Percentiles rank a stretch among this genome's conserved stretches.
phyloP scores from a whole-genome alignment of 164 flowering plant genomes.

The Malania oleifera region DNA sequence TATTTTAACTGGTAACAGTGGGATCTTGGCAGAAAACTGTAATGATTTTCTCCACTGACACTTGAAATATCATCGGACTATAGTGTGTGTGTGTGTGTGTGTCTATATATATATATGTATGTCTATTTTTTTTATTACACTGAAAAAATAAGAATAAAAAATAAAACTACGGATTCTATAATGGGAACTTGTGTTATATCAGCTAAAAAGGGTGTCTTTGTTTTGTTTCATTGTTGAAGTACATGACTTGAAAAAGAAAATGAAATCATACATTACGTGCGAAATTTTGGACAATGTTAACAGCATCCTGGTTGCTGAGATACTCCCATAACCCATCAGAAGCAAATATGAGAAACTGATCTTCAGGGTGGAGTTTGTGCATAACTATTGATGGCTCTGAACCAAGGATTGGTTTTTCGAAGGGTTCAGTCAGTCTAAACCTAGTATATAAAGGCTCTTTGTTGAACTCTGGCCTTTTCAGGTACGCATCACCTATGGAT shows the following conservation, averaged over 20 bases:
- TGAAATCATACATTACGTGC: constrained; percentile 38
- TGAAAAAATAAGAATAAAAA: no score
- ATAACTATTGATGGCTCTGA: constrained; percentile 49
- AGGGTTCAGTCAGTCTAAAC: constrained; percentile 42
- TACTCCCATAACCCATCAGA: constrained; percentile 74
- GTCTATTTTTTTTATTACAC: no score
- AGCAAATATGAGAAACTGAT: constrained; percentile 55
- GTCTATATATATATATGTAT: no score
- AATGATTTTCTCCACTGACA: no score
- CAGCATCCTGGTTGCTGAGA: constrained; percentile 56
- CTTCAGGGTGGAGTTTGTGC: constrained; percentile 40
- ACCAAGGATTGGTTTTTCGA: constrained; percentile 42
- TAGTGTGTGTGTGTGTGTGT: no score
- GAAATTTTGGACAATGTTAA: constrained; percentile 36
- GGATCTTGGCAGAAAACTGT: no score
- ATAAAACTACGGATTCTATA: no score
- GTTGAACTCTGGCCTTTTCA: constrained; percentile 61
- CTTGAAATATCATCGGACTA: no score
- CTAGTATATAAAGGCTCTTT: constrained; percentile 42
- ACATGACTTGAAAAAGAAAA: no score
- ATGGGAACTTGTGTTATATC: no score
- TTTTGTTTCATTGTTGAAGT: no score
- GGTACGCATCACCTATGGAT: constrained; percentile 63
- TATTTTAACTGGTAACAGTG: neutral
- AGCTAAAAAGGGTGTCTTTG: no score